Base-by-base conservation (phyloP, 306 rosid species). In the Carpinus viminea region DNA sequence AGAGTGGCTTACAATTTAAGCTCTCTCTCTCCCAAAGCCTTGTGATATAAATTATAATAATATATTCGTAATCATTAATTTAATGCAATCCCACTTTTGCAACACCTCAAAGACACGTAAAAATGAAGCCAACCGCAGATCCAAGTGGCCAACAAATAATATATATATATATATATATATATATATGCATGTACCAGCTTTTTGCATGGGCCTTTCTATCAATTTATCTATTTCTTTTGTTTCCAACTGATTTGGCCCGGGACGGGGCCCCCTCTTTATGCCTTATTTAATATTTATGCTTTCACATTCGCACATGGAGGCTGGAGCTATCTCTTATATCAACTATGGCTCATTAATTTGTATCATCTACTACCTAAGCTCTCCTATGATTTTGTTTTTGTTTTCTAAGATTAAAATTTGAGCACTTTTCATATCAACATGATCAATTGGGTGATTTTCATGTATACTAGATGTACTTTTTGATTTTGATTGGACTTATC, bases 1-100 rank as follows among this genome's bases (percentile, higher is more conserved):
- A 31, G 79, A 55, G 75, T 80, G 46, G 76, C 81, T 84, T 84
- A 84, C 50, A 57, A 64, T 65, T 43, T 72, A 84, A 73, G 88
- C 72, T 81, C 43, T 72, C 56, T 71, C 50, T 72, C 56, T 71
- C 73, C 61, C 83, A 66, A 38, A 20, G 72, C 70, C 52, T 55
- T 7, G 60, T 48, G 55, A 61, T 31, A 38, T 75, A 50, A 24
- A 24, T 24, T 24, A 31, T 31, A 31, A 31, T 31, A 31, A 31
- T 31, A 31, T 31, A 31, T 31, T 31, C 34, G 34, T 31, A 31
- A 1, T 31, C 34, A 31, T 31, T 31, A 31, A 31, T 57, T 38
- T 68, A 17, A 12, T 15, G 18, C 34, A 16, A 17, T 47, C 43
- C n/a, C 26, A 48, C 46, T 80, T 76, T 69, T 56, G 52, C 73